Conservation (phyloP, 192 early-diverging fungal species). For the Pilaira anomala region DNA sequence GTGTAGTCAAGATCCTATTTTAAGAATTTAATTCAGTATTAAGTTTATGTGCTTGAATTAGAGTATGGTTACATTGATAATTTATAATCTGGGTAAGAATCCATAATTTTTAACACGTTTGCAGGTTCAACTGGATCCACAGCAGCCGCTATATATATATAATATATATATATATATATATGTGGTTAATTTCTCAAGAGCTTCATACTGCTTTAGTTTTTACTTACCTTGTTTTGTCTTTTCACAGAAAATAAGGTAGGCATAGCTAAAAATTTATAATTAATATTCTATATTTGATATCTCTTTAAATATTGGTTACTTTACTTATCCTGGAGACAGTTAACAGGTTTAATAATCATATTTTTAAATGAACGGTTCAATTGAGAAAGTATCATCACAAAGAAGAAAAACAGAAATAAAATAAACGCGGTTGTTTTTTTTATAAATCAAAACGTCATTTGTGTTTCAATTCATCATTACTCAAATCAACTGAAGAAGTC, state of each 20-base stretch:
- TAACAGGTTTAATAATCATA: slow-evolving; percentile 35
- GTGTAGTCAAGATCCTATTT: slow-evolving; percentile 37
- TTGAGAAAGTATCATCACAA: slow-evolving; percentile 2
- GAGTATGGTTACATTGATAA: slow-evolving; percentile 19
- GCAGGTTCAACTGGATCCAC: slow-evolving; percentile 38
- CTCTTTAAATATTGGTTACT: not conserved
- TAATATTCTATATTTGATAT: not conserved
- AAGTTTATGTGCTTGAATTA: not conserved
- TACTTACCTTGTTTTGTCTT: slow-evolving; percentile 29
- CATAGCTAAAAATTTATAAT: slow-evolving; percentile 22
- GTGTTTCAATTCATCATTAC: too few relatives aligned
- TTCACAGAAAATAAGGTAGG: slow-evolving; percentile 35
- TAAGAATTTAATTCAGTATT: not conserved
- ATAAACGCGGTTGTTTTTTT: too few relatives aligned
- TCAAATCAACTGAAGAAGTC: too few relatives aligned
- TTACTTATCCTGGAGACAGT: slow-evolving; percentile 39
- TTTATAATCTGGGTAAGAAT: slow-evolving; percentile 22
- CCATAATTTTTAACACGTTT: slow-evolving; percentile 25
- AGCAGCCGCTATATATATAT: slow-evolving; percentile 27
- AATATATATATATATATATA: too few relatives aligned
- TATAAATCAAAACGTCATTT: too few relatives aligned
- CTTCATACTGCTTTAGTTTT: not conserved
- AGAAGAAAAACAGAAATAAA: too few relatives aligned
- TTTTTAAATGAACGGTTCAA: slow-evolving; percentile 3
- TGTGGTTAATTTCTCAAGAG: not conserved